Percentiles rank a stretch among this genome's conserved stretches.
Evolutionary conservation across 164 flowering plant species (phyloP).

Genomic region (Sextonia rubra): DNA sequence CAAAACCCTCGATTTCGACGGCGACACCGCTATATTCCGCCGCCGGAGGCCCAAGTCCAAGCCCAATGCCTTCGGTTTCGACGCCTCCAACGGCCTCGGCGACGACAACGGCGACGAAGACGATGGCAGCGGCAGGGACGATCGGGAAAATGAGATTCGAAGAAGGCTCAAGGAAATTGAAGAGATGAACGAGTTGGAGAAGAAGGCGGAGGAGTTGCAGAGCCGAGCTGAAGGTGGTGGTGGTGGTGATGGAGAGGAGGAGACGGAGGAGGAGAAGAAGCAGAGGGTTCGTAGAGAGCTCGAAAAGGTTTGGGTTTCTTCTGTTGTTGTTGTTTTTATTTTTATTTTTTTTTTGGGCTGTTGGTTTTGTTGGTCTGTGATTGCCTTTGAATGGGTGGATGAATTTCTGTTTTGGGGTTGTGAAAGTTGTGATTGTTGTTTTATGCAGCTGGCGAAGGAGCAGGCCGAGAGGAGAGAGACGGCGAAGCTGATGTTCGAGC

Average conservation of each 20-base stretch:
- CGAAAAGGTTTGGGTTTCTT: slow-evolving; percentile 53
- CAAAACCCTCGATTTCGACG: slow-evolving; percentile 1
- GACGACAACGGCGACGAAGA: slow-evolving; percentile 56
- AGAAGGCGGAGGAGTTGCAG: slow-evolving; percentile 84
- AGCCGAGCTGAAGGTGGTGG: slow-evolving; percentile 32
- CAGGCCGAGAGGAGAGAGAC: slow-evolving; percentile 84
- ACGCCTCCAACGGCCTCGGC: slow-evolving; percentile 31
- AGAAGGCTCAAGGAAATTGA: slow-evolving; percentile 74
- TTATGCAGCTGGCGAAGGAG: slow-evolving; percentile 79
- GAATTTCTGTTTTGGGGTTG: not conserved
- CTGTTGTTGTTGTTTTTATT: no score
- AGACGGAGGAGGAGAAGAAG: slow-evolving; percentile 80
- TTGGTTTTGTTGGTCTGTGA: no score
- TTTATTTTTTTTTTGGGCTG: not conserved
- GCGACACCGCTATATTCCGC: slow-evolving; percentile 19
- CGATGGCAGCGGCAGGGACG: slow-evolving; percentile 24
- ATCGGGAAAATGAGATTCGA: slow-evolving; percentile 78
- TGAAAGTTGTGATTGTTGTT: not conserved
- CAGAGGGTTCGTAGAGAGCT: slow-evolving; percentile 81
- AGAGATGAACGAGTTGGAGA: slow-evolving; percentile 85
- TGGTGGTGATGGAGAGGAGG: slow-evolving; percentile 24
- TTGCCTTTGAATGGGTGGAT: no score
- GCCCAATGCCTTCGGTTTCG: slow-evolving; percentile 50
- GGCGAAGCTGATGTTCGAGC: slow-evolving; percentile 82
- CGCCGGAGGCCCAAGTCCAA: slow-evolving; percentile 41